phyloP scores from a whole-genome alignment of 371 early-diverging fungal genomes.

The Mucor circinelloides region DNA sequence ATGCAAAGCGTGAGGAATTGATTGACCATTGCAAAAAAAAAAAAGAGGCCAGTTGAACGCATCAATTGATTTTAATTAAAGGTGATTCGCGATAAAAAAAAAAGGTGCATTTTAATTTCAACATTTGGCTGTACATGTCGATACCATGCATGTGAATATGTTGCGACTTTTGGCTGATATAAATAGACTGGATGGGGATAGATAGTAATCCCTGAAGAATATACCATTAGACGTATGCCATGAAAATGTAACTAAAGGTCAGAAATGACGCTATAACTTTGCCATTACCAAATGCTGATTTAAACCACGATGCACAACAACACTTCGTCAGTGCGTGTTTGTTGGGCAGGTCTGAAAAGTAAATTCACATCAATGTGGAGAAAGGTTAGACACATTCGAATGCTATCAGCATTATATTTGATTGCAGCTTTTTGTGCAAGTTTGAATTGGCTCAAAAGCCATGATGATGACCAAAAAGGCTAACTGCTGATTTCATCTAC shows the following conservation, averaged over 20 bases:
- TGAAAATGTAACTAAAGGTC: neutral
- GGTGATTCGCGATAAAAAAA: too few relatives aligned
- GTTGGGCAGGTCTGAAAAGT: neutral
- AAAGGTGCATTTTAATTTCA: neutral
- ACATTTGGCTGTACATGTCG: neutral
- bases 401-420: too few relatives aligned
- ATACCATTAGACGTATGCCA: neutral
- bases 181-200: neutral
- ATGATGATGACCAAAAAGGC: too few relatives aligned
- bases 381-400: neutral
- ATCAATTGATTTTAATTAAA: neutral
- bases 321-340: neutral
- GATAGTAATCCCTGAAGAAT: neutral
- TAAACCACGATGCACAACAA: neutral
- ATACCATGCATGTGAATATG: neutral
- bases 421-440: too few relatives aligned
- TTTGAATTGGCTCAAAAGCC: too few relatives aligned
- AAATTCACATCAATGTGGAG: neutral
- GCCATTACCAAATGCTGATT: neutral
- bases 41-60: neutral
- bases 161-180: neutral
- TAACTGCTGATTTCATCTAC: too few relatives aligned
- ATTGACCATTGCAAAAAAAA: too few relatives aligned
- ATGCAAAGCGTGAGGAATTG: neutral
- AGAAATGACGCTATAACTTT: neutral